Evolutionary conservation across 1,284 basidiomycete genomes (phyloP), one percentile per base, ranked within the genome.

Genomic region (Microbotryomycetes sp.): DNA sequence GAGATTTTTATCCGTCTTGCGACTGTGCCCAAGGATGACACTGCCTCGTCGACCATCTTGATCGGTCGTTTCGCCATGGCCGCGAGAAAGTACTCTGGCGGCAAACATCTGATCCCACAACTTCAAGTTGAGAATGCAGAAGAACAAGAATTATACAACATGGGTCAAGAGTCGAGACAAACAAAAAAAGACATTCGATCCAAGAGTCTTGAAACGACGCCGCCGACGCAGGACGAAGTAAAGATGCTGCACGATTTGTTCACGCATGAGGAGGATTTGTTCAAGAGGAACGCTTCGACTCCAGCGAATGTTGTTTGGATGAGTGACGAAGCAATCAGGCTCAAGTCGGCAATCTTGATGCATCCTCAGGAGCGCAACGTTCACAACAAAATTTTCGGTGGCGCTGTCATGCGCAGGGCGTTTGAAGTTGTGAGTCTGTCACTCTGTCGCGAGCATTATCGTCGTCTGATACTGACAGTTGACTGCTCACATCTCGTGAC

Each of bases 31-130:
- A 56, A 66, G 3, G 60, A 54, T 1, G 49, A 49, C 19, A 49
- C 52, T 14, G 59, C 47, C 49, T 67, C 58, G 46, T 50, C 51
- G 30, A 74, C 75, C 42, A 73, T 74, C 58, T 61, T 77, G n/a
- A 70, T 75, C 14, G 76, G 76, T 2, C 60, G 74, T 19, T 77
- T 77, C 67, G 76, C 76, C 26, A 76, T 76, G 75, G 75, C 74
- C 2, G 69, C 73, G 4, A 60, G 75, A 9, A 71, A 71, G 3
- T 42, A 49, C 19, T 70, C 69, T 3, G 72, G 70, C 1, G 65
- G 65, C 15, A 71, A 73, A 49, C 71, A 72, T 48, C 42, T 55
- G 26, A 72, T 76, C 6, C 67, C 75, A 1, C 61, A 72, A 6
- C 63, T 76, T 9, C 31, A 64, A 9, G 59, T 73, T 26, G 67